Percentiles rank a stretch among this genome's conserved stretches.
Evolutionary conservation across 192 early-diverging fungal genomes (phyloP).

Genomic region (Coemansia sp.): DNA sequence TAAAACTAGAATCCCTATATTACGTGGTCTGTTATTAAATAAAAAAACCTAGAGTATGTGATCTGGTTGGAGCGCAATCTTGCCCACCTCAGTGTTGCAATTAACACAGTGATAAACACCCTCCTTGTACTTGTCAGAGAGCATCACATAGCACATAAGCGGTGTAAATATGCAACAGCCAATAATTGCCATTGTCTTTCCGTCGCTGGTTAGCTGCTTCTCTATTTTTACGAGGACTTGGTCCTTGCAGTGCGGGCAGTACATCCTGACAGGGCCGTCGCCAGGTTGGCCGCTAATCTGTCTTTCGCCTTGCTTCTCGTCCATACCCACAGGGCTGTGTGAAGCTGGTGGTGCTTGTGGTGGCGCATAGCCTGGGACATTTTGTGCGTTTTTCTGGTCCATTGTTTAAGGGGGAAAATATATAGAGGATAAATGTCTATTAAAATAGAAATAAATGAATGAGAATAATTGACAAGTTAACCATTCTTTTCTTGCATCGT

Average conservation of each 20-base stretch:
- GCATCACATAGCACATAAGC: slow-evolving; percentile 4
- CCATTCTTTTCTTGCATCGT: no score
- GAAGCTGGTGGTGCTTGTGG: not conserved
- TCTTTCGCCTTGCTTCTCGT: not conserved
- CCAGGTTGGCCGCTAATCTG: not conserved
- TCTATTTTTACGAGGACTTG: not conserved
- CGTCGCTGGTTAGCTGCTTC: not conserved
- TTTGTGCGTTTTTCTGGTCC: not conserved
- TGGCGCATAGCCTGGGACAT: not conserved
- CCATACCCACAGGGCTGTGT: not conserved
- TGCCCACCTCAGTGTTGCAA: slow-evolving; percentile 3
- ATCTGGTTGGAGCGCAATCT: slow-evolving; percentile 3
- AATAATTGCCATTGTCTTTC: not conserved
- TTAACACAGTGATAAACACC: slow-evolving; percentile 1
- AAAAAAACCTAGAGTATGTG: not conserved
- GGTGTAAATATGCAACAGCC: not conserved
- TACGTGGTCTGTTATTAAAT: no score
- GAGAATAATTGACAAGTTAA: no score
- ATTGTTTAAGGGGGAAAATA: not conserved
- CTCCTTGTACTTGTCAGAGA: slow-evolving; percentile 2
- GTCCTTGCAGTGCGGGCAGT: slow-evolving; percentile 1
- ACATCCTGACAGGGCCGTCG: not conserved
- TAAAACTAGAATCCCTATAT: no score
- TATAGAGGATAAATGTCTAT: no score
- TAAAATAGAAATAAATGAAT: no score